Conservation (phyloP, 352 stramenopile species). For the Phytophthora cryptogea region DNA sequence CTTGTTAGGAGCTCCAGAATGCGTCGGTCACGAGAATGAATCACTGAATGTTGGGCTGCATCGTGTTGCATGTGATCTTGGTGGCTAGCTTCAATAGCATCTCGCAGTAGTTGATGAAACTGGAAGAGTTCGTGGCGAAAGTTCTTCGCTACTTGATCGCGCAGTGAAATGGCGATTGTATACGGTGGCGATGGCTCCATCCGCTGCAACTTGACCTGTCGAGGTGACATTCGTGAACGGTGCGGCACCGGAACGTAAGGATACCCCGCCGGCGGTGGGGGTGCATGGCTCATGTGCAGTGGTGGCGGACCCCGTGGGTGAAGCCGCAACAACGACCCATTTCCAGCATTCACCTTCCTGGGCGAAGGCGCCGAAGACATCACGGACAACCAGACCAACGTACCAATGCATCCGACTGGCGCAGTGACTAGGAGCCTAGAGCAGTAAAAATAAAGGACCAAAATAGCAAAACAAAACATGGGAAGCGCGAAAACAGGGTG, state of each 20-base stretch:
- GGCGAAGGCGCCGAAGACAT: constrained; percentile 22
- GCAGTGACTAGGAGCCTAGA: constrained; percentile 1
- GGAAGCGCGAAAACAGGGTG: not conserved
- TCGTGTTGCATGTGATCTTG: constrained; percentile 10
- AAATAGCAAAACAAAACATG: constrained; percentile 16
- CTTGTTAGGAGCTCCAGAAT: constrained; percentile 68
- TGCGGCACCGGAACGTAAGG: constrained; percentile 12
- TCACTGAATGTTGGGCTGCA: constrained; percentile 3
- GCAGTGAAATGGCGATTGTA: constrained; percentile 27
- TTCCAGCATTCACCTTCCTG: constrained; percentile 20
- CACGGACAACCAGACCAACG: not conserved
- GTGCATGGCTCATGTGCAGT: constrained; percentile 19
- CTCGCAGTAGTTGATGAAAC: constrained; percentile 68
- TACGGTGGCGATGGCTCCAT: constrained; percentile 31
- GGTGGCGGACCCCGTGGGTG: constrained; percentile 28
- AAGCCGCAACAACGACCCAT: constrained; percentile 17
- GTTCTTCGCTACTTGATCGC: constrained; percentile 41
- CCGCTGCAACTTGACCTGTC: constrained; percentile 41
- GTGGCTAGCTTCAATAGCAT: constrained; percentile 31
- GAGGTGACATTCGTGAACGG: constrained; percentile 33
- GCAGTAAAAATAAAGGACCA: constrained; percentile 16
- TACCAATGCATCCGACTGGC: not conserved
- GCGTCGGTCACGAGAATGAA: constrained; percentile 29
- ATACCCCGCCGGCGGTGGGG: constrained; percentile 19
- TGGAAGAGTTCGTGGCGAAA: constrained; percentile 71